These are phyloP conservation scores for Lunasporangiospora selenospora DNA, from an alignment of 192 early-diverging fungal genomes.

Conservation along the genomic window DNA sequence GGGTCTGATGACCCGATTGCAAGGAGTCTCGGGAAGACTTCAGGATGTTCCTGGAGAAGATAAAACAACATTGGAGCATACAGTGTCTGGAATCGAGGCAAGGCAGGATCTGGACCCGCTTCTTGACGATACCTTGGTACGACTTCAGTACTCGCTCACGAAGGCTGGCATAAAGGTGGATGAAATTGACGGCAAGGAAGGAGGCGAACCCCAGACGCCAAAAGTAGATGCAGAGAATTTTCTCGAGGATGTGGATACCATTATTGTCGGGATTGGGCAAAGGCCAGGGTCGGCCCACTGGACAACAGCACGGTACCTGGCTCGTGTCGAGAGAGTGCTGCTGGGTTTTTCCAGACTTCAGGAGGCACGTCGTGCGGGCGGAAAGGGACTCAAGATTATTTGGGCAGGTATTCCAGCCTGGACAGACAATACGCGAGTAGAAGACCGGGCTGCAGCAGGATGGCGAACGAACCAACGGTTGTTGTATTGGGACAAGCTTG, in stretches of 20 bases:
- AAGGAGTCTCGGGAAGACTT: slow-evolving; percentile 10
- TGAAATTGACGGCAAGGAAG: no score
- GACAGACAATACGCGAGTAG: slow-evolving; percentile 5
- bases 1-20: slow-evolving; percentile 22
- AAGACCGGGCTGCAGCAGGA: neutral
- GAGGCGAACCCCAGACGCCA: no score
- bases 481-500: slow-evolving; percentile 32
- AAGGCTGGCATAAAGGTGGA: no score
- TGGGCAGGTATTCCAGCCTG: slow-evolving; percentile 27
- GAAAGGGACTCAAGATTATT: slow-evolving; percentile 26
- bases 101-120: slow-evolving; percentile 5
- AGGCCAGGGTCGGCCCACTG: slow-evolving; percentile 3
- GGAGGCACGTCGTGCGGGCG: neutral
- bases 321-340: slow-evolving; percentile 3
- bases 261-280: slow-evolving; percentile 16
- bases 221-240: no score
- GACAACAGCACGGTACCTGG: slow-evolving; percentile 11
- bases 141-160: slow-evolving; percentile 4
- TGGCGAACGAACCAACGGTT: slow-evolving; percentile 21
- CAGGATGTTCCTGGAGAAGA: neutral
- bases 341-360: slow-evolving; percentile 2
- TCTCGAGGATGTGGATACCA: slow-evolving; percentile 11
- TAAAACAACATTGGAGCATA: neutral
- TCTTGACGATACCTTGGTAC: slow-evolving; percentile 7
- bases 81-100: slow-evolving; percentile 1